A percentile compares a stretch with the other conserved stretches of the same genome.
phyloP scores from a whole-genome alignment of 768 basidiomycete genomes.

The Sistotremastrum niveocremeum region DNA sequence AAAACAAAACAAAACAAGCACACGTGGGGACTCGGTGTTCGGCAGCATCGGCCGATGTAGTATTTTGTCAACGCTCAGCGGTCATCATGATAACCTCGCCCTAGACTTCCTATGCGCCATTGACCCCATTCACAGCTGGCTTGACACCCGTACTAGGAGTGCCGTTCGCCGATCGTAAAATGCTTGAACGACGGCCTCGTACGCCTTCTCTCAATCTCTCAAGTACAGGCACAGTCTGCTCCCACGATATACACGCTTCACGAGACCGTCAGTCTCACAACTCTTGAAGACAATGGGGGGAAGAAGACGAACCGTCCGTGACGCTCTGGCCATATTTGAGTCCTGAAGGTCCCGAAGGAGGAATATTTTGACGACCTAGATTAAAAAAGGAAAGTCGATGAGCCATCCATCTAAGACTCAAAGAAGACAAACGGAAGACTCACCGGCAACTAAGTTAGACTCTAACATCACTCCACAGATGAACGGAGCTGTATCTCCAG shows the following conservation, averaged over 20 bases:
- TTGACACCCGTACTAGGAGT: no score
- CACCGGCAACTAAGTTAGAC: slow-evolving; percentile 64
- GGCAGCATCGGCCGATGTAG: no score
- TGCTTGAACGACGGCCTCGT: slow-evolving; percentile 34
- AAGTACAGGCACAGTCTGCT: slow-evolving; percentile 66
- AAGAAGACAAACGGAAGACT: not conserved
- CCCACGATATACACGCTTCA: slow-evolving; percentile 88
- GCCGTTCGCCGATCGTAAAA: no score
- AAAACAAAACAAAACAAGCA: no score
- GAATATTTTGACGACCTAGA: slow-evolving; percentile 70
- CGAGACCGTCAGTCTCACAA: no score
- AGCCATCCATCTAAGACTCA: not conserved
- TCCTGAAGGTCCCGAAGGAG: slow-evolving; percentile 51
- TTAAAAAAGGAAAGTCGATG: not conserved
- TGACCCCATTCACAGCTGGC: no score
- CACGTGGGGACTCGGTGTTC: no score
- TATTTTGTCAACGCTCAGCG: no score
- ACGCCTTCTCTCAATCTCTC: slow-evolving; percentile 85
- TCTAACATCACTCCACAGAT: slow-evolving; percentile 97
- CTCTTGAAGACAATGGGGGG: slow-evolving; percentile 11
- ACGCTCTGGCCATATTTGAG: slow-evolving; percentile 78
- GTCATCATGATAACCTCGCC: no score
- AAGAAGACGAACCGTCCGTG: slow-evolving; percentile 38
- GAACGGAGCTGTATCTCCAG: slow-evolving; percentile 49
- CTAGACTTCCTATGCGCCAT: no score